phyloP scores from a whole-genome alignment of 1,139 yeast genomes.

The Sugiyamaella neomexicana region DNA sequence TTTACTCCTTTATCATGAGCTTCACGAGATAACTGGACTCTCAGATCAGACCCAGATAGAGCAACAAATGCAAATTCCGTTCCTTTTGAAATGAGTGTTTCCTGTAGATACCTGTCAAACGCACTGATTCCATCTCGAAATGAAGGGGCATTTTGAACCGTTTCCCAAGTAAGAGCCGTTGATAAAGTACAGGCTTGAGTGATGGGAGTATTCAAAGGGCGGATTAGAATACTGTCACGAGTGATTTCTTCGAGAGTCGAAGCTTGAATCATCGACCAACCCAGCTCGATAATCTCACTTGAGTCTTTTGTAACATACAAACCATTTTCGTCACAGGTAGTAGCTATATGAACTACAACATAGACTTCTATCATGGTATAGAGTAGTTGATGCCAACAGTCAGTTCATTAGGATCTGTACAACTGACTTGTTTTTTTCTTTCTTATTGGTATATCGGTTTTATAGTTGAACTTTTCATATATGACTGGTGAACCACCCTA shows the following conservation, averaged over 20 bases:
- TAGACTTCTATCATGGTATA: conserved; percentile 55
- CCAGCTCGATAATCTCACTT: conserved; percentile 63
- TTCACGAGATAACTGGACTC: conserved; percentile 78
- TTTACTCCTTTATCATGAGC: conserved; percentile 73
- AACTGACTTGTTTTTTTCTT: not conserved
- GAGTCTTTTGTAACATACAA: conserved; percentile 61
- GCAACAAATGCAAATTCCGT: conserved; percentile 67
- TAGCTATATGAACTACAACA: conserved; percentile 61
- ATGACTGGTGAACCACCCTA: not conserved
- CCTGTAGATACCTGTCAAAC: conserved; percentile 54
- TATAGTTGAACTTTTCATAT: too few species aligned
- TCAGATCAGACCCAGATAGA: conserved; percentile 63
- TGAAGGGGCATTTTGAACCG: conserved; percentile 50
- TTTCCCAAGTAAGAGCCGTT: conserved; percentile 63
- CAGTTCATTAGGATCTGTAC: not conserved
- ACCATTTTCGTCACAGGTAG: conserved; percentile 69
- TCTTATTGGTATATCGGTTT: too few species aligned
- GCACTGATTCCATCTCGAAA: conserved; percentile 61
- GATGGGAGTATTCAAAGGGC: conserved; percentile 68
- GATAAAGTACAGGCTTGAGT: conserved; percentile 55
- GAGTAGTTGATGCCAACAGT: not conserved
- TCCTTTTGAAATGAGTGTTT: conserved; percentile 46
- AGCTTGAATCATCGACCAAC: conserved; percentile 58
- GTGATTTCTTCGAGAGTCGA: conserved; percentile 38
- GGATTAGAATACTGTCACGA: conserved; percentile 51